Evolutionary conservation across 2,329 filamentous ascomycete genomes (phyloP), one percentile per base, ranked within the genome.

Genomic region (Apiospora hydei): DNA sequence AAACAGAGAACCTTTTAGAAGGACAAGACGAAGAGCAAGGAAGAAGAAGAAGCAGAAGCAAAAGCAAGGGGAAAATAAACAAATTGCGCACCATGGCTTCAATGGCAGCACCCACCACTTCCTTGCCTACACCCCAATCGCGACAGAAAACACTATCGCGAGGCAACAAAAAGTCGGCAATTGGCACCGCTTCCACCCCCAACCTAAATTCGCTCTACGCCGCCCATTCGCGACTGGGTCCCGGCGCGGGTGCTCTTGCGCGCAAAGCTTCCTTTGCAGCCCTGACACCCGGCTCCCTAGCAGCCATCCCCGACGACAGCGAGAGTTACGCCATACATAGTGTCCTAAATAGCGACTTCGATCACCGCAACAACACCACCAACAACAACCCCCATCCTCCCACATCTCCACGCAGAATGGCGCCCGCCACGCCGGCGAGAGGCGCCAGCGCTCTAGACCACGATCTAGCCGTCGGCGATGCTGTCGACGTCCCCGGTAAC

Each of bases 401-500:
- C 38, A 14, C 44, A 47, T 72, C 74, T 44, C 68, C 77, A 71
- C 77, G 74, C 79, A 86, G 81, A 70, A 89, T 89, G 85, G 83
- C 85, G 69, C 89, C 87, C 44, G 80, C 85, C 70, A 90, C 88
- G 0, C 89, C 89, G 38, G 85, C 84, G 71, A 84, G 87, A 72
- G 82, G 83, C 79, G 70, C 78, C 72, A 81, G 81, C 71, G 83
- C 85, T 76, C 85, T 80, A 75, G 87, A 88, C 70, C 80, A 85
- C 73, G 82, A 97, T 73, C 13, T 64, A 64, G 88, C 91, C 75
- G 87, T 96, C 53, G 96, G 96, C 76, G 96, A 98, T 80, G 82
- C 87, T 46, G 96, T 98, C 74, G 95, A 98, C 77, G 96, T 98
- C 67, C 95, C 96, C 1, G 96, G 96, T 57, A 94, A 92, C 81